Conservation (phyloP, 1,284 basidiomycete species). For the Trichosporon coremiiforme region DNA sequence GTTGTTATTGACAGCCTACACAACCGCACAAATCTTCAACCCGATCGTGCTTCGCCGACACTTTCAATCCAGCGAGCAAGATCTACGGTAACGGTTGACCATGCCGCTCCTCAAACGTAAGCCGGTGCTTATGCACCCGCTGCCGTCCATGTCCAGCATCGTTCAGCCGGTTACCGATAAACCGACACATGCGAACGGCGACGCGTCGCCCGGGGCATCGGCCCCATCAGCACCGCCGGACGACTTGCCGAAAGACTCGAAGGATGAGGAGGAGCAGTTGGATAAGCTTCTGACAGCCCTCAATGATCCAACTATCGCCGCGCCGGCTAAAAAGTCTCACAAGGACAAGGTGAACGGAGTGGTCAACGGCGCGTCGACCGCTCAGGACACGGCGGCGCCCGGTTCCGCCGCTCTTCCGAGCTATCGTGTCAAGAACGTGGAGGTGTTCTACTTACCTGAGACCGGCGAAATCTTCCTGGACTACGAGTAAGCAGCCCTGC, state of each 20-base stretch:
- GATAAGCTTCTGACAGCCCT: slow-evolving; percentile 42
- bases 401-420: slow-evolving; percentile 8
- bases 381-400: slow-evolving; percentile 10
- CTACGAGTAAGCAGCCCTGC: slow-evolving; percentile 72
- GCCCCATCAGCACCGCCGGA: slow-evolving; percentile 19
- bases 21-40: slow-evolving; percentile 17
- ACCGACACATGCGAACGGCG: slow-evolving; percentile 15
- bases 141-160: slow-evolving; percentile 44
- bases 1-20: neutral
- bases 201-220: slow-evolving; percentile 17
- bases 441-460: slow-evolving; percentile 84
- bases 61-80: neutral
- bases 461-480: slow-evolving; percentile 94
- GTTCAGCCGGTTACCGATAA: slow-evolving; percentile 27
- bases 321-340: slow-evolving; percentile 16
- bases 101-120: slow-evolving; percentile 92
- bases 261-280: slow-evolving; percentile 50
- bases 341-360: slow-evolving; percentile 23
- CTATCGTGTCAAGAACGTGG: slow-evolving; percentile 50
- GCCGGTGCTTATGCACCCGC: slow-evolving; percentile 74
- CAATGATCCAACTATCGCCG: slow-evolving; percentile 26
- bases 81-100: slow-evolving; percentile 27
- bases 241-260: slow-evolving; percentile 41
- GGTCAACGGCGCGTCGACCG: slow-evolving; percentile 19
- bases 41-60: neutral